phyloP scores from a whole-genome alignment of 2,329 filamentous ascomycete genomes.

The Sclerotinia spermophila region DNA sequence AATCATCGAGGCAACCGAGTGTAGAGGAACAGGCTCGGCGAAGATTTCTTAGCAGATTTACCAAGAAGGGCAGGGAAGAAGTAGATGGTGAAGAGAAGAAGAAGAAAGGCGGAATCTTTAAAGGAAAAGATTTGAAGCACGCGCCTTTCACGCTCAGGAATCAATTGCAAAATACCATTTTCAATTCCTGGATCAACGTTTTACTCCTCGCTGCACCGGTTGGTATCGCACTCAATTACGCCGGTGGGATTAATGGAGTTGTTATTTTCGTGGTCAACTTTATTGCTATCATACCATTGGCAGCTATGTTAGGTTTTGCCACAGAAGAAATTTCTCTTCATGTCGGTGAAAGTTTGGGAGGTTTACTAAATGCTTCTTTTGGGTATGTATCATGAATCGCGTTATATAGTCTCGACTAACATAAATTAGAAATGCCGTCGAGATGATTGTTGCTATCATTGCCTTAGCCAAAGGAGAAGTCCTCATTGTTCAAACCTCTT shows the following conservation, averaged over 20 bases:
- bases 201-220: conserved; percentile 73
- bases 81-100: conserved; percentile 24
- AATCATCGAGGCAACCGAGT: conserved; percentile 20
- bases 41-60: conserved; percentile 23
- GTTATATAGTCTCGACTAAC: conserved; percentile 30
- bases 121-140: conserved; percentile 42
- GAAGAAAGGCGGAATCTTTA: conserved; percentile 34
- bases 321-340: conserved; percentile 85
- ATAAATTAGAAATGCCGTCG: conserved; percentile 67
- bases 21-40: conserved; percentile 26
- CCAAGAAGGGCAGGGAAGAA: conserved; percentile 20
- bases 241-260: conserved; percentile 51
- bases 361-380: conserved; percentile 85
- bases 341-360: conserved; percentile 81
- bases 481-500: conserved; percentile 84
- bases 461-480: conserved; percentile 66
- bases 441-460: conserved; percentile 84
- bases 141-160: conserved; percentile 54
- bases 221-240: conserved; percentile 72
- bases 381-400: conserved; percentile 51
- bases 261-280: conserved; percentile 87
- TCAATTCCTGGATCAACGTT: conserved; percentile 84
- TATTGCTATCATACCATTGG: conserved; percentile 85
- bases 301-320: conserved; percentile 79
- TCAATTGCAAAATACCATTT: conserved; percentile 69